These are phyloP conservation scores for Naegleria lovaniensis DNA, from an alignment of 208 protist genomes.

Conservation along the genomic window DNA sequence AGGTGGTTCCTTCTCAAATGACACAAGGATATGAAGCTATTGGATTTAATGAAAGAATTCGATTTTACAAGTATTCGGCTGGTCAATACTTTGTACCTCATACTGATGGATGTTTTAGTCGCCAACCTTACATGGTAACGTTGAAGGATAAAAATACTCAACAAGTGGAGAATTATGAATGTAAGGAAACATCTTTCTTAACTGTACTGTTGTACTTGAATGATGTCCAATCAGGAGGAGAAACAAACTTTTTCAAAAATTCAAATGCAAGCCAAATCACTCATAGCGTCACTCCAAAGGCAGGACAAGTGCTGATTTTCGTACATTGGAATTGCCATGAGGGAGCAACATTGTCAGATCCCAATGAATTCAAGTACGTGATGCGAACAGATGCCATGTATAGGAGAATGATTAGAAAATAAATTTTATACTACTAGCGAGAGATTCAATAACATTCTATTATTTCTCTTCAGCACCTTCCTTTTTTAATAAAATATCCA, in stretches of 20 bases:
- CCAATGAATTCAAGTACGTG: background rate
- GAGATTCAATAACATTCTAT: too few species aligned
- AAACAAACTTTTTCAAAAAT: background rate
- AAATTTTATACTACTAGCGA: too few species aligned
- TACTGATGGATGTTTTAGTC: background rate
- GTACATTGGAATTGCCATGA: background rate
- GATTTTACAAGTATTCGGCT: background rate
- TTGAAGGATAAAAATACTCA: too few species aligned
- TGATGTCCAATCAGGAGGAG: background rate
- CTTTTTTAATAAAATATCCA: background rate
- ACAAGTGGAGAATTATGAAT: background rate
- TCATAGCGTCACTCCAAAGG: background rate
- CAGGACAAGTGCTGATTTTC: background rate
- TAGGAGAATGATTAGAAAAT: background rate
- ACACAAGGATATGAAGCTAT: background rate
- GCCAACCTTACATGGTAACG: too few species aligned
- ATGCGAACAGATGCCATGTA: background rate
- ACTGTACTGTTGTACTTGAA: background rate
- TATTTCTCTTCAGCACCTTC: background rate
- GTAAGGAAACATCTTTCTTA: background rate
- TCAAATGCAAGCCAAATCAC: background rate
- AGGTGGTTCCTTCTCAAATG: background rate
- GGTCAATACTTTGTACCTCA: background rate
- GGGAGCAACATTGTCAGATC: background rate
- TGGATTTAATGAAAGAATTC: background rate